Conservation (phyloP, 2,329 filamentous ascomycete species). For the Hypoxylon sp. region DNA sequence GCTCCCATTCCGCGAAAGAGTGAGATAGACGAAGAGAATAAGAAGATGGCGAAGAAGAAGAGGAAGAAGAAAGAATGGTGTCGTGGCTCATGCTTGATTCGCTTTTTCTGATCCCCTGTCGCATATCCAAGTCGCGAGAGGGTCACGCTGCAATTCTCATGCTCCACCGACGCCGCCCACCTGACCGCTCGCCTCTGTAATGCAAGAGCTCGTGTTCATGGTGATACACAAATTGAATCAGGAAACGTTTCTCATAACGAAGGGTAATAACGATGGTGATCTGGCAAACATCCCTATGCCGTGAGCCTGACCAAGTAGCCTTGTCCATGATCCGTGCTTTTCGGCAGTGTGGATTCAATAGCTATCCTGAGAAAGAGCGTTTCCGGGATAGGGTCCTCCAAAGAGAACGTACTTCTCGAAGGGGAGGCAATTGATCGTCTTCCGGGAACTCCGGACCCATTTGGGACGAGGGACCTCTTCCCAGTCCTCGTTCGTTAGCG, state of each 20-base stretch:
- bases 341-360: conserved; percentile 35
- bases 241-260: conserved; percentile 37
- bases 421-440: conserved; percentile 57
- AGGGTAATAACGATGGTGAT: conserved; percentile 11
- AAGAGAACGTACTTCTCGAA: conserved; percentile 61
- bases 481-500: conserved; percentile 61
- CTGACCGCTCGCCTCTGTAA: conserved; percentile 38
- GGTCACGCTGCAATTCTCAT: conserved; percentile 23
- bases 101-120: conserved; percentile 1
- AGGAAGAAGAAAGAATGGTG: conserved; percentile 11
- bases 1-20: conserved; percentile 26
- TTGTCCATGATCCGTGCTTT: neutral
- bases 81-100: conserved; percentile 35
- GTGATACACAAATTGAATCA: conserved; percentile 42
- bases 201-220: conserved; percentile 40
- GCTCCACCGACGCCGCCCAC: conserved; percentile 24
- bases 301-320: neutral
- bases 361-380: conserved; percentile 41
- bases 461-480: conserved; percentile 51
- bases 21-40: conserved; percentile 9
- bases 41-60: neutral
- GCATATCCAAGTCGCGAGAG: conserved; percentile 17
- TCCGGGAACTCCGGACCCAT: conserved; percentile 52
- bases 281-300: conserved; percentile 13
- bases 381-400: conserved; percentile 57